Base-by-base conservation (phyloP, 495 filamentous ascomycete genomes). In the Cryomyces minteri region DNA sequence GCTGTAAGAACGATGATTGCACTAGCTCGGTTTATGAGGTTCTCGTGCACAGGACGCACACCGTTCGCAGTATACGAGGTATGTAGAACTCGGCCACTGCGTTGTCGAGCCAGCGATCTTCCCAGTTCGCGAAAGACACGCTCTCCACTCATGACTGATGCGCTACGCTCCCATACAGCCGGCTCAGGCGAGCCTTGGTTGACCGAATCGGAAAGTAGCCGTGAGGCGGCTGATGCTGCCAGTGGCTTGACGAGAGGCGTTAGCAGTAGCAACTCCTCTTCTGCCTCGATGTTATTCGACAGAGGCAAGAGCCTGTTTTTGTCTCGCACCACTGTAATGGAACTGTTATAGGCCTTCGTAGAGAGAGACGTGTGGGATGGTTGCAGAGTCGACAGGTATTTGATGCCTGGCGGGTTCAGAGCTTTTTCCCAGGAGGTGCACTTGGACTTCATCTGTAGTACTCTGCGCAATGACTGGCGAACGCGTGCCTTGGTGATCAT, bases 21-120 rank as follows among this genome's bases (percentile, higher is more conserved):
- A 43, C 77, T 80, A 5, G 86, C 85, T 52, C 84, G 70, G 49
- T 88, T 82, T 55, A 93, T 90, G 12, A 94, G 65, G 47, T 84
- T 85, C 57, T 94, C 86, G 53, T 94, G 86, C 1, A 90, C 79
- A 42, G 85, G 86, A 31, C 86, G 73, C 7, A 94, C 77, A 12
- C 86, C 86, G 52, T 90, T 88, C 1, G 84, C 77, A 0, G 86
- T 94, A 58, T 94, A 94, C 0, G 85, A 92, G 1, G 86, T 92
- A 57, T 94, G 86, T 31, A 93, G 62, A 10, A 93, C 74, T 51
- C 86, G 79, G 0, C 84, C 85, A 48, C 76, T 81, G 8, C 86
- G 63, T 50, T 88, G 82, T 33, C 86, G 72, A 5, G 86, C 85
- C 4, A 94, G 65, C 3, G 82, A 83, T 49, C 82, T 66, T 1